Evolutionary conservation across 495 filamentous ascomycete species (phyloP).

Genomic region (Penicillium turbatum): DNA sequence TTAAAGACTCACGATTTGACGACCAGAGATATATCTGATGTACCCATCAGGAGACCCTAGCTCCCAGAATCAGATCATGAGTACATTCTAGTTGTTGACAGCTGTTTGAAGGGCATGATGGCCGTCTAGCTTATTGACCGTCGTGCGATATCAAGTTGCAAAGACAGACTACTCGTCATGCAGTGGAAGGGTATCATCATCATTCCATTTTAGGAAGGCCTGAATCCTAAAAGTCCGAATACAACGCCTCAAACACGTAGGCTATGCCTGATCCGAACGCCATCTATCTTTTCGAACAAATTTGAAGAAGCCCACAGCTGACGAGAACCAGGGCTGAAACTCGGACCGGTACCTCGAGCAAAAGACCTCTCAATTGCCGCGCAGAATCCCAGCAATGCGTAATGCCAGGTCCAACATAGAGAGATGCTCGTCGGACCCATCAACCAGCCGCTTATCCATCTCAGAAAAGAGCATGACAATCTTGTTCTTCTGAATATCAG

Average conservation of each 20-base stretch:
- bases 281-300: slow-evolving; percentile 1
- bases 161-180: not conserved
- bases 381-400: slow-evolving; percentile 72
- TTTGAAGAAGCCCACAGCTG: not conserved
- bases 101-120: not conserved
- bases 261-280: slow-evolving; percentile 14
- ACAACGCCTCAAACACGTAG: slow-evolving; percentile 19
- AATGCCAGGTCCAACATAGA: slow-evolving; percentile 81
- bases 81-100: not conserved
- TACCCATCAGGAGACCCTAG: too few relatives aligned
- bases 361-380: slow-evolving; percentile 20
- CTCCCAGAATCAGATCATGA: too few relatives aligned
- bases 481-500: slow-evolving; percentile 81
- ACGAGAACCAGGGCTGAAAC: not conserved
- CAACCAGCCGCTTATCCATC: slow-evolving; percentile 88
- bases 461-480: slow-evolving; percentile 89
- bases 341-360: not conserved
- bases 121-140: too few relatives aligned
- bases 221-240: slow-evolving; percentile 12
- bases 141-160: not conserved
- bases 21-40: too few relatives aligned
- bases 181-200: slow-evolving; percentile 22
- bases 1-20: too few relatives aligned
- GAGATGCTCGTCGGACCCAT: slow-evolving; percentile 95
- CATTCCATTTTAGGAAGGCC: slow-evolving; percentile 17